Base-by-base conservation (phyloP, 106 monocot genomes). In the Amphibolis antarctica region DNA sequence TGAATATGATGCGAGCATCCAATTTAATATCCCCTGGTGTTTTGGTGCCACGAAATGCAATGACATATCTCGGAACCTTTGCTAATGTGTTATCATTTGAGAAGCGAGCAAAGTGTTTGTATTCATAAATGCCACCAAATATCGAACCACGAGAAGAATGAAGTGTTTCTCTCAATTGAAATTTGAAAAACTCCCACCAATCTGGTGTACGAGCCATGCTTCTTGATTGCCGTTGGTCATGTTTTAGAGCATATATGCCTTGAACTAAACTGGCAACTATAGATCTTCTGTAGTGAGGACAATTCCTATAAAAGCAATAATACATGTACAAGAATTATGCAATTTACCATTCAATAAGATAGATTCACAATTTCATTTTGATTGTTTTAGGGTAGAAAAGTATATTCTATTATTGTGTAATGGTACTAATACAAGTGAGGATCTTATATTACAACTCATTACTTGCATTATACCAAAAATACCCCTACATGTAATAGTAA, bases 101-200 rank as follows among this genome's bases (percentile, higher is more conserved):
- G n/a, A n/a, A 42, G 5, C 19, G 72, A 66, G 68, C 1, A 17
- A 48, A 68, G 27, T 70, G 74, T 17, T 77, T 80, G 28, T 80
- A 77, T 69, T 87, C 55, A 48, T 71, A 98, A 42, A 90, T 86
- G 20, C 90, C 96, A 46, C 90, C 96, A 59, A 90, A 98, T 23
- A 91, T 79, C 31, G 96, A 90, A 19, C 28, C 56, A 72, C 91
- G 90, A 28, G 75, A 78, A 79, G 86, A 84, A 65, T 98, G 89
- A 50, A 96, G 96, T 26, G 53, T 65, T 9, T 81, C 73, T 21
- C 68, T 74, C 42, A 86, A 55, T 52, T 82, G 80, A 20, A 86
- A 96, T 58, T 86, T 77, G 69, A 86, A 96, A 25, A 84, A 85
- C 57, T 82, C 74, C 96, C 96, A 96, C 96, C 96, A 96, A 47